These are phyloP conservation scores for Boletus fagicola DNA, from an alignment of 768 basidiomycete genomes.

Conservation along the genomic window DNA sequence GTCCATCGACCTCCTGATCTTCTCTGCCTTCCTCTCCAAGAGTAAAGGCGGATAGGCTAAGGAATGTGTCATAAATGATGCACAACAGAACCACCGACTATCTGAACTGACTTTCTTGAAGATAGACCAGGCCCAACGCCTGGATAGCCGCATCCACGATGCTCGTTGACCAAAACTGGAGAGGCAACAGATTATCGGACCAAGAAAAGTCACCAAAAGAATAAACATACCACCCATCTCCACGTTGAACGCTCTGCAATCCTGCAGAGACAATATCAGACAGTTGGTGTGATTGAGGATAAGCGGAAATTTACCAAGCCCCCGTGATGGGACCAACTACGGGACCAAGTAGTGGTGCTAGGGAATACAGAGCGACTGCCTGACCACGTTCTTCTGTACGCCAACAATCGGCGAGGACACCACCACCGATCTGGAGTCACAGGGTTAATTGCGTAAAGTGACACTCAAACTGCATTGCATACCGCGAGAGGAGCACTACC, in stretches of 20 bases:
- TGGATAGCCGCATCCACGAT: slow-evolving; percentile 58
- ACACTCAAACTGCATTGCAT: not conserved
- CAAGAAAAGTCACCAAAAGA: not conserved
- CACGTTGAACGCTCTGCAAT: slow-evolving; percentile 63
- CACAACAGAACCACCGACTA: not conserved
- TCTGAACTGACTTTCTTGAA: slow-evolving; percentile 57
- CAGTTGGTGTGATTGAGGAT: not conserved
- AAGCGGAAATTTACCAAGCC: slow-evolving; percentile 43
- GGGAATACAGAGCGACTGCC: slow-evolving; percentile 61
- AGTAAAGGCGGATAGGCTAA: slow-evolving; percentile 31
- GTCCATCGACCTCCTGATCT: slow-evolving; percentile 45
- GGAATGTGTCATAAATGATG: slow-evolving; percentile 15
- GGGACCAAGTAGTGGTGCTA: slow-evolving; percentile 66
- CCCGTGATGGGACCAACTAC: slow-evolving; percentile 63
- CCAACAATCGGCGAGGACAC: slow-evolving; percentile 64
- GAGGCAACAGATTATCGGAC: not conserved
- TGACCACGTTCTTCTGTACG: slow-evolving; percentile 58
- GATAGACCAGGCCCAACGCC: slow-evolving; percentile 49
- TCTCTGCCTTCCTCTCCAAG: slow-evolving; percentile 52
- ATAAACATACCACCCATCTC: slow-evolving; percentile 62
- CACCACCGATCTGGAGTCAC: slow-evolving; percentile 54
- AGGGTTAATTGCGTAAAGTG: not conserved
- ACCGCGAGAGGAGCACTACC: slow-evolving; percentile 66
- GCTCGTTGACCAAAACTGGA: slow-evolving; percentile 64
- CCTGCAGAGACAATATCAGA: slow-evolving; percentile 23